Evolutionary conservation across 2,329 filamentous ascomycete species (phyloP), one percentile per base, ranked within the genome.

Genomic region (Penicillium rolfsii): DNA sequence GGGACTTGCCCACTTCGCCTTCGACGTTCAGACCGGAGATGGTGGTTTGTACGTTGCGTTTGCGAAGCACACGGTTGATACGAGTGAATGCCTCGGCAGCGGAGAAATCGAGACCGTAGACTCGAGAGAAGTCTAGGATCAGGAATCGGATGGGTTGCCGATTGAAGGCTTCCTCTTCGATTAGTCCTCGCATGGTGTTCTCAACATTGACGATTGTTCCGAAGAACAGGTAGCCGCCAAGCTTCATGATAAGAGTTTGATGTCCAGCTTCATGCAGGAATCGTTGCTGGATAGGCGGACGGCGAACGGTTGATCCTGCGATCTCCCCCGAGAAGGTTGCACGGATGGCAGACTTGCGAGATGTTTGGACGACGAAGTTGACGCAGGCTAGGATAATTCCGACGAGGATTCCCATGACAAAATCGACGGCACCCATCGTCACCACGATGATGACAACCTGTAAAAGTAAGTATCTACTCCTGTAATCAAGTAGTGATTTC

Each of bases 141-240:
- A 99, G 82, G 74, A 93, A 99, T 66, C 91, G 89, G 73, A 98
- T 95, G 0, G 94, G 93, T 55, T 88, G 85, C 65, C 86, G 81
- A 28, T 82, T 81, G 73, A 97, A 98, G 2, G 88, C 85, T 63
- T 94, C 88, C 33, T 96, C 92, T 30, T 93, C 89, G 50, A 98
- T 88, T 35, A 98, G 80, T 4, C 84, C 87, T 24, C 93, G 87
- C 63, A 98, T 93, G 65, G 90, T 90, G 64, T 91, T 90, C 76
- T 99, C 95, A 0, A 99, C 94, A 52, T 91, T 92, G 56, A 97
- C 94, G 66, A 99, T 97, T 2, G 93, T 98, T 16, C 95, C 95
- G 68, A 99, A 99, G 82, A 99, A 99, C n/a, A 99, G 85, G 72
- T 94, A 98, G 0, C 95, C 94, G 0, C 91, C 89, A 16, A 99